phyloP scores from a whole-genome alignment of 169 alveolate genomes.

The Cytauxzoon felis region DNA sequence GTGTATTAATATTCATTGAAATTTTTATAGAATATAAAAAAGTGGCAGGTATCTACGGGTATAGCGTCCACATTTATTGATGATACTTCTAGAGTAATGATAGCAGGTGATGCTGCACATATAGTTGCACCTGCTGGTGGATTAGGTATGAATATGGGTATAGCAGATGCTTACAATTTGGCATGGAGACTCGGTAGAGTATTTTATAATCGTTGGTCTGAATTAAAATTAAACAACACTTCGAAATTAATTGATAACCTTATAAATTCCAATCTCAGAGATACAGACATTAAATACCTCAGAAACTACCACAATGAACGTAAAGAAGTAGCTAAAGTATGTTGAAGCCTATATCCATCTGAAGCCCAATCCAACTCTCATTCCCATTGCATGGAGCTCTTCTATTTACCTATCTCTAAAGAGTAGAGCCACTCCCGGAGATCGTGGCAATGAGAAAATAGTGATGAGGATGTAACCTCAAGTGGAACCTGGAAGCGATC shows the following conservation, averaged over 20 bases:
- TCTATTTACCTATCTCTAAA: no score
- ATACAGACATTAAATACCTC: conserved; percentile 17
- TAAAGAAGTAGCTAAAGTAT: no score
- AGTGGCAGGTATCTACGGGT: conserved; percentile 81
- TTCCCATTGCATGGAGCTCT: no score
- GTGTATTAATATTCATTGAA: no score
- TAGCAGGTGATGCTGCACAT: conserved; percentile 92
- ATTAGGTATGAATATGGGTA: conserved; percentile 89
- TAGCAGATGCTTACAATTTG: conserved; percentile 77
- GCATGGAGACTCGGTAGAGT: conserved; percentile 50
- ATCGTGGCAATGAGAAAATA: no score
- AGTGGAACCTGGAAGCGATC: no score
- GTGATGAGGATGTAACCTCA: no score
- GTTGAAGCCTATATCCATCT: no score
- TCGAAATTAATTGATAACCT: not conserved
- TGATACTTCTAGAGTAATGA: conserved; percentile 58
- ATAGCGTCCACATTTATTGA: conserved; percentile 74
- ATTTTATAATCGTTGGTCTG: conserved; percentile 3
- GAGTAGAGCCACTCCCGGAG: no score
- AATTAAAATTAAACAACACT: not conserved
- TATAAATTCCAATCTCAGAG: conserved; percentile 6
- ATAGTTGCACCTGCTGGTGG: conserved; percentile 93
- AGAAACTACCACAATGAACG: conserved; percentile 30
- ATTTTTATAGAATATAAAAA: conserved; percentile 38
- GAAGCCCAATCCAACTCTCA: no score